Base-by-base conservation (phyloP, 129 eudicot species). In the Saposhnikovia divaricata region DNA sequence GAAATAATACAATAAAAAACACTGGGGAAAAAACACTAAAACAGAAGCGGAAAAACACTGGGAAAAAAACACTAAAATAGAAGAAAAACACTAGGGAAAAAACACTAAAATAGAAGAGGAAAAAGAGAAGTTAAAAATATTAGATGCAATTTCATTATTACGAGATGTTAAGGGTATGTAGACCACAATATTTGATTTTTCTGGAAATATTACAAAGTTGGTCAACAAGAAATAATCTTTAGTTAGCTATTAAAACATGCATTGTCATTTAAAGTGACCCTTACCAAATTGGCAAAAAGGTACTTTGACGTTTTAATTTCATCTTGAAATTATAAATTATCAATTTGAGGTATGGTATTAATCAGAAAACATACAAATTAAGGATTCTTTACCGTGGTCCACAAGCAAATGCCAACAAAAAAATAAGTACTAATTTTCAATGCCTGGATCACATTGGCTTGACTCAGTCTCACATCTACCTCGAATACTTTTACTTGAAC, bases 391-490 rank as follows among this genome's bases (percentile, higher is more conserved):
- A 2, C 53, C 0, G 51, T 21, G 77, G 77, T 73, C 55, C 77
- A 73, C 38, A 73, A 51, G 53, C 51, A 46, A 43, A 42, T 23
- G 3, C 77, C 55, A 73, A 73, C 77, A 38, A 38, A 31, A 0
- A 38, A 38, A 5, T 6, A 28, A 19, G 75, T 16, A 39, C 4
- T 2, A 71, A 16, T 38, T 71, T 71, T 71, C 75, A 14, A 71
- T 71, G 75, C 75, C 75, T 71, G 75, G 10, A 38, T 71, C 75
- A 71, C 75, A 71, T 71, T 71, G 45, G 11, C 47, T 38, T 18
- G 47, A 37, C 75, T 71, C 46, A 9, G 23, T 4, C 27, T 18
- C 75, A 38, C 13, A 39, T 71, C 47, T 71, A 37, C 40, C 19
- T 27, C 72, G 5, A 65, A 31, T 34, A 66, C 72, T 65, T 59